Evolutionary conservation across 257 asterid genomes (phyloP), one percentile per base, ranked within the genome.

Genomic region (Solanum paucissectum): DNA sequence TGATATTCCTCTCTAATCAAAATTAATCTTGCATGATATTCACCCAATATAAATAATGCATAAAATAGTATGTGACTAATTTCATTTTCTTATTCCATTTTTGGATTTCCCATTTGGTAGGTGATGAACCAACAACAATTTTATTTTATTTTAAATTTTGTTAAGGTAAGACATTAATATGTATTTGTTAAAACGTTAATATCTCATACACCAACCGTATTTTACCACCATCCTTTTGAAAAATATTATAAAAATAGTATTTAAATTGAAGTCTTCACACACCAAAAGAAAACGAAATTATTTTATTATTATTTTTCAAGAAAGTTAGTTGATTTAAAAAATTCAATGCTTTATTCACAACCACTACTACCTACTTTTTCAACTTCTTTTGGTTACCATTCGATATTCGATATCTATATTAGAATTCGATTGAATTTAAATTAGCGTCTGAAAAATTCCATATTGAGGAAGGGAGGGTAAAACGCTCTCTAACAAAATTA

Each of bases 381-480:
- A 29, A 49, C 85, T 27, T 81, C 62, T 6, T 52, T 52, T 52
- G 0, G 1, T 18, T 16, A 2, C 3, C 62, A 46, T 46, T 11
- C 6, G 18, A 44, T 46, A 49, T 14, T 49, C 3, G 21, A 18
- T 6, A 55, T 18, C 4, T 18, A 18, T 2, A 55, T 2, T 18
- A 55, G n/a, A 55, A 0, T 52, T 0, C 1, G 1, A 52, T 52
- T 52, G 8, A 6, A 52, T 18, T 0, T 18, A 52, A 52, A 52
- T 52, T 52, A 6, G 21, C 0, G 0, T 52, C 0, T 18, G 1
- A 52, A 6, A 52, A 52, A 6, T 18, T 52, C 0, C n/a, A 18
- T 18, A 52, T 52, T 16, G 0, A 2, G 3, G 0, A 0, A 49
- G 58, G 1, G 21, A 49, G 0, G 23, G 1, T 49, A 14, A 49